Conservation (phyloP, 306 rosid genomes). For the Lathyrus oleraceus region DNA sequence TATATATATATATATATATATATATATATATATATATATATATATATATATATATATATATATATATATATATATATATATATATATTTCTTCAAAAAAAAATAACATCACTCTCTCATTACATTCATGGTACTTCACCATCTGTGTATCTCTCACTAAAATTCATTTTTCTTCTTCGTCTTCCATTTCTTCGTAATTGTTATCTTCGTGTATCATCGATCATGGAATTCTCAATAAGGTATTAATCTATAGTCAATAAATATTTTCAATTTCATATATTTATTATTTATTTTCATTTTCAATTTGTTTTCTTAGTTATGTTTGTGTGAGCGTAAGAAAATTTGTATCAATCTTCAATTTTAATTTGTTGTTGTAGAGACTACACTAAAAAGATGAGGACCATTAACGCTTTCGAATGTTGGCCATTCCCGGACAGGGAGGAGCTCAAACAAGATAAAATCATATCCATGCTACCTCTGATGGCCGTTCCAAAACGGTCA, state of each 20-base stretch:
- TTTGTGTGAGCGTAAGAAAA: slow-evolving; percentile 25
- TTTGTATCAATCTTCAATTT: slow-evolving; percentile 11
- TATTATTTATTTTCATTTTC: not conserved
- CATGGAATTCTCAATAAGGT: slow-evolving; percentile 88
- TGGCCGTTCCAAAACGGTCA: slow-evolving; percentile 28
- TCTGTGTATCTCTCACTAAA: not conserved
- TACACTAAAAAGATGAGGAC: slow-evolving; percentile 68
- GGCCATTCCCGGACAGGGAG: slow-evolving; percentile 52
- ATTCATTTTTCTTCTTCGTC: not conserved
- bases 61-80: no score
- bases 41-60: no score
- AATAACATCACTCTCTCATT: not conserved
- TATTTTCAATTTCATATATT: not conserved
- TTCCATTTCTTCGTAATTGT: not conserved
- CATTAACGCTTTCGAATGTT: slow-evolving; percentile 54
- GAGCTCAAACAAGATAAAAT: slow-evolving; percentile 26
- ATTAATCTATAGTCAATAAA: not conserved
- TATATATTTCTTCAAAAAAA: no score
- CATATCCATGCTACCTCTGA: slow-evolving; percentile 60
- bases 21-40: no score
- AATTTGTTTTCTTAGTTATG: not conserved
- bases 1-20: no score
- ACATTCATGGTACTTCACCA: not conserved
- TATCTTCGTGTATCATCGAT: not conserved
- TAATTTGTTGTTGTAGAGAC: slow-evolving; percentile 51